phyloP scores from a whole-genome alignment of 2,329 filamentous ascomycete genomes.

The Huntiella decipiens region DNA sequence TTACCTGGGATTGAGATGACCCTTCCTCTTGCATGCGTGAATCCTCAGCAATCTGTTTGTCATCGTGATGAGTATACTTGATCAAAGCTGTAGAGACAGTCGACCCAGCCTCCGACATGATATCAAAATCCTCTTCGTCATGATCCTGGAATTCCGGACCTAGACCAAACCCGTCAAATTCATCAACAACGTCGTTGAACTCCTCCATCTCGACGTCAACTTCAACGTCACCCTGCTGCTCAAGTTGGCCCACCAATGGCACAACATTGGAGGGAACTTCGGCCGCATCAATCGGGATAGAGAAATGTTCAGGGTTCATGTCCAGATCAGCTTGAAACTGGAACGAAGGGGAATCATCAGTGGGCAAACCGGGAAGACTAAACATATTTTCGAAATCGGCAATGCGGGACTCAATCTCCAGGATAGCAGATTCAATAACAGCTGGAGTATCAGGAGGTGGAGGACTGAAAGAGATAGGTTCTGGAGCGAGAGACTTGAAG shows the following conservation, averaged over 20 bases:
- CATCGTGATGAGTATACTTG: neutral
- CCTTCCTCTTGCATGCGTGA: neutral
- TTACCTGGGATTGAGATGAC: neutral
- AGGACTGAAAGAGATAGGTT: neutral
- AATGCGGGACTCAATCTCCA: neutral
- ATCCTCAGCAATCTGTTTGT: neutral
- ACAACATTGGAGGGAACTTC: conserved; percentile 4
- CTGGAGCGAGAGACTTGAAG: neutral
- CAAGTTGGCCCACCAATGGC: neutral
- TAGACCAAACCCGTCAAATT: no score
- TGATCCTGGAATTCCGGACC: no score
- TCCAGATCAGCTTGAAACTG: neutral
- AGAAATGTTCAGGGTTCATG: neutral
- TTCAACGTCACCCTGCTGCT: no score
- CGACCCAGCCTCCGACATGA: conserved; percentile 5
- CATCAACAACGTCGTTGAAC: no score
- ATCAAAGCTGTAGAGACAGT: conserved; percentile 9
- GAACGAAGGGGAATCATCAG: neutral
- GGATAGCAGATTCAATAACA: neutral
- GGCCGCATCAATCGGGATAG: neutral
- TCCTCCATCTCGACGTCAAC: no score
- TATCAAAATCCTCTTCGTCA: no score
- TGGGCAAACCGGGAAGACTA: no score
- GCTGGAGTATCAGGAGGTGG: neutral
- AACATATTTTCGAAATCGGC: neutral